Evolutionary conservation across 345 rosid species (phyloP).

Genomic region (Hypericum androsaemum): DNA sequence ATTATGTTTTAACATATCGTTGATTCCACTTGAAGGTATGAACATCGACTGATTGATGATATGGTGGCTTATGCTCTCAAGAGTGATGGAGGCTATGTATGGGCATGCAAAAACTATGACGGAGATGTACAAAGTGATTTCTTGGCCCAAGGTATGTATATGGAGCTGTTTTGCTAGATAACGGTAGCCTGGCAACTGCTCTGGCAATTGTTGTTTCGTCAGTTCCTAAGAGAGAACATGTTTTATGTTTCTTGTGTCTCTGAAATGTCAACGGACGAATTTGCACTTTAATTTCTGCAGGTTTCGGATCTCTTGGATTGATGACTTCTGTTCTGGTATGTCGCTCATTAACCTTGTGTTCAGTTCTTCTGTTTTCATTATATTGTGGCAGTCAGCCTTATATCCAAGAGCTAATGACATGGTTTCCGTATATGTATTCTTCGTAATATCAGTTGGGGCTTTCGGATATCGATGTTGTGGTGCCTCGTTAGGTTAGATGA

Average conservation of each 20-base stretch:
- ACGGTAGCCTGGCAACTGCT: too few relatives aligned
- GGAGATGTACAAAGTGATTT: constrained; percentile 99
- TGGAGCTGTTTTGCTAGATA: background rate
- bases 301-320: constrained; percentile 97
- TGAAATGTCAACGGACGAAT: background rate
- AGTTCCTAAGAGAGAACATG: too few relatives aligned
- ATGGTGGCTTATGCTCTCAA: constrained; percentile 97
- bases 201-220: too few relatives aligned
- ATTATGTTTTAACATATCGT: constrained; percentile 1
- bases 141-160: constrained; percentile 77
- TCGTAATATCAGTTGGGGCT: too few relatives aligned
- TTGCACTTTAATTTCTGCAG: constrained; percentile 21
- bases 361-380: background rate
- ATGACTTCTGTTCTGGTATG: constrained; percentile 97
- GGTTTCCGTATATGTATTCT: too few relatives aligned
- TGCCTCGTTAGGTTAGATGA: too few relatives aligned
- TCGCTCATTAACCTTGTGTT: constrained; percentile 1
- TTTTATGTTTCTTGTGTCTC: background rate
- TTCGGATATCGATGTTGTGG: too few relatives aligned
- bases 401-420: background rate
- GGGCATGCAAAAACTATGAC: constrained; percentile 99
- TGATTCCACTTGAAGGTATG: constrained; percentile 59
- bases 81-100: constrained; percentile 97
- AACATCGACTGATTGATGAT: constrained; percentile 98
- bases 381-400: background rate